A percentile compares a stretch with the other conserved stretches of the same genome.
phyloP scores from a whole-genome alignment of 2,329 filamentous ascomycete species.

The Fonsecaea multimorphosa region DNA sequence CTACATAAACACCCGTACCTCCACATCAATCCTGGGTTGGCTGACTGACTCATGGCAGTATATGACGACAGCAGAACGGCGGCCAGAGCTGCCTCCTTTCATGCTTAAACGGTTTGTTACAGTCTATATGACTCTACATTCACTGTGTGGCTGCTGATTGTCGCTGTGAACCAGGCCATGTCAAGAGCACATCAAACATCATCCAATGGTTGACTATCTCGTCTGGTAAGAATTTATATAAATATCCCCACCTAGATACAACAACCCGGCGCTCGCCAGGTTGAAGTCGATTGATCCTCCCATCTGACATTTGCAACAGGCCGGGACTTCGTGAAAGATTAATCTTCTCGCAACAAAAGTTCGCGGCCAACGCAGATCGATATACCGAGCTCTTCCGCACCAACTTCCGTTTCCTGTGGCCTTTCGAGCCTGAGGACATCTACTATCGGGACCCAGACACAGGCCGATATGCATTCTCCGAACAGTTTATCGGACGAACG shows the following conservation, averaged over 20 bases:
- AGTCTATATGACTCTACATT: not conserved
- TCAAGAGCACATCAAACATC: slow-evolving; percentile 21
- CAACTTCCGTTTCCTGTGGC: slow-evolving; percentile 15
- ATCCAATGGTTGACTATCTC: slow-evolving; percentile 34
- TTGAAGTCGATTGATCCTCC: not conserved
- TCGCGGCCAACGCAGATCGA: not conserved
- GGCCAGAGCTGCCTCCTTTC: not conserved
- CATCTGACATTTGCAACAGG: not conserved
- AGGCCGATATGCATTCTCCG: slow-evolving; percentile 18
- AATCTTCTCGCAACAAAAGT: not conserved
- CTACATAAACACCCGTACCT: not conserved
- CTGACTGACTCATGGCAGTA: not conserved
- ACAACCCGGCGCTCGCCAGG: not conserved
- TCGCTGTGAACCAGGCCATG: not conserved
- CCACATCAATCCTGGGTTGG: not conserved
- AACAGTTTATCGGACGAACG: slow-evolving; percentile 10
- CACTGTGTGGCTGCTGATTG: not conserved
- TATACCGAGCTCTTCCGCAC: not conserved
- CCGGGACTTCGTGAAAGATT: not conserved
- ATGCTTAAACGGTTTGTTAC: not conserved
- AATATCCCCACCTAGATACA: too few species aligned
- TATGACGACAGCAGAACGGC: not conserved
- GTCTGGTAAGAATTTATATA: slow-evolving; percentile 38
- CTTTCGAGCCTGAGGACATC: slow-evolving; percentile 13
- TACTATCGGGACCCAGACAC: slow-evolving; percentile 11